phyloP scores from a whole-genome alignment of 2,329 filamentous ascomycete species.

The Sporothrix pseudoabietina region DNA sequence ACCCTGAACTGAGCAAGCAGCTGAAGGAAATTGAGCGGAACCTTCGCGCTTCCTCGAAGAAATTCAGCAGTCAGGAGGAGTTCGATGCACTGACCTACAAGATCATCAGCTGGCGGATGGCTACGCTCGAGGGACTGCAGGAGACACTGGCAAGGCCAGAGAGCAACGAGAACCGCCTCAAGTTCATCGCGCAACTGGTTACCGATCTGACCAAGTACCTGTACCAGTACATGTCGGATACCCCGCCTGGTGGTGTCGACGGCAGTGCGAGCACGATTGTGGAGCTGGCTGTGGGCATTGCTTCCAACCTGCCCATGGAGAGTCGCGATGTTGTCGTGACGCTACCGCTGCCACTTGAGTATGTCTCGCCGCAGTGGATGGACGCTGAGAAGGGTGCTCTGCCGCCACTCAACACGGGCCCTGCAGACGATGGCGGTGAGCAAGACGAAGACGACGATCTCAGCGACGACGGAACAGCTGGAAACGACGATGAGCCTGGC shows the following conservation, averaged over 20 bases:
- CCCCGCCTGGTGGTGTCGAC: constrained; percentile 78
- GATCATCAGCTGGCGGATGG: constrained; percentile 88
- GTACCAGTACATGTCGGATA: constrained; percentile 72
- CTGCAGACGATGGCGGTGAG: constrained; percentile 42
- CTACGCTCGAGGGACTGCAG: constrained; percentile 87
- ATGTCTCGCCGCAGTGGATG: constrained; percentile 74
- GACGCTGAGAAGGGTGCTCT: constrained; percentile 76
- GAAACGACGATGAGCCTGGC: constrained; percentile 45
- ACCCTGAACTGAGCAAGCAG: constrained; percentile 71
- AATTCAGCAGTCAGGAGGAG: constrained; percentile 78
- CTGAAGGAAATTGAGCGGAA: constrained; percentile 87
- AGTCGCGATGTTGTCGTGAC: constrained; percentile 86
- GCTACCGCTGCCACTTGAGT: constrained; percentile 77
- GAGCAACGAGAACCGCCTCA: constrained; percentile 65
- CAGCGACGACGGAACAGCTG: constrained; percentile 44
- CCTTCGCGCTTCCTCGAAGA: constrained; percentile 75
- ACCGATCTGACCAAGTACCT: constrained; percentile 68
- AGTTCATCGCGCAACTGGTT: constrained; percentile 71
- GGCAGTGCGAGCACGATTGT: constrained; percentile 90
- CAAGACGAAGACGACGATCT: constrained; percentile 46
- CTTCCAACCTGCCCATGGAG: constrained; percentile 83
- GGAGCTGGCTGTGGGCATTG: constrained; percentile 83
- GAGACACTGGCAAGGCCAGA: constrained; percentile 67
- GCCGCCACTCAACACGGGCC: constrained; percentile 58
- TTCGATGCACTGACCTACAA: constrained; percentile 85